These are phyloP conservation scores for Ceratopteris richardii DNA, from an alignment of 75 land plant genomes.

Conservation along the genomic window DNA sequence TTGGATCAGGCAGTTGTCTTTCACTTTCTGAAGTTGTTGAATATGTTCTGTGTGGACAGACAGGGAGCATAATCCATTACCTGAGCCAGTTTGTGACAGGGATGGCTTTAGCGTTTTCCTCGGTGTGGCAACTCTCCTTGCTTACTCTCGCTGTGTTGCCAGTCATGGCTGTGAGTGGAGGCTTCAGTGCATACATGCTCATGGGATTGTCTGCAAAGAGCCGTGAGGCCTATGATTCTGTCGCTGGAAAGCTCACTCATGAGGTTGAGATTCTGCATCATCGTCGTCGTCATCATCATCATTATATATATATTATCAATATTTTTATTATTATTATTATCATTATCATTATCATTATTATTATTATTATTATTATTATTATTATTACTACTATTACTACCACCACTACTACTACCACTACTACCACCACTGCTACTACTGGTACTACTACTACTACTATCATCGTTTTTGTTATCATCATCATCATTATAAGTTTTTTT, in stretches of 20 bases:
- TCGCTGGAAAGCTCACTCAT: constrained; percentile 49
- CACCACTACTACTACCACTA: too few relatives aligned
- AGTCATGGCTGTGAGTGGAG: constrained; percentile 45
- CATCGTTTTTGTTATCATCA: too few relatives aligned
- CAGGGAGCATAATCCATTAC: constrained; percentile 53
- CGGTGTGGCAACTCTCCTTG: constrained; percentile 49
- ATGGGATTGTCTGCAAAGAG: constrained; percentile 37
- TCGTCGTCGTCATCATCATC: not conserved
- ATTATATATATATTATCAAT: not conserved
- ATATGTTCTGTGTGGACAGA: constrained; percentile 16
- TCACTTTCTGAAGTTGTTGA: not conserved
- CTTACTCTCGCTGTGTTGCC: constrained; percentile 63
- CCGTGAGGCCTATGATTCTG: constrained; percentile 31
- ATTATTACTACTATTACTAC: too few relatives aligned
- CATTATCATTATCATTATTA: too few relatives aligned
- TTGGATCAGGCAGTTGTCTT: too few relatives aligned
- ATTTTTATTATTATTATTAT: too few relatives aligned
- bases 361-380: too few relatives aligned
- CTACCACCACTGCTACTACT: too few relatives aligned
- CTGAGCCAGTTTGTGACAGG: constrained; percentile 54
- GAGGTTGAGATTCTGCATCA: constrained; percentile 18
- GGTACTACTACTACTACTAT: too few relatives aligned
- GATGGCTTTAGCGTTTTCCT: constrained; percentile 46
- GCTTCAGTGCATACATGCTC: constrained; percentile 25
- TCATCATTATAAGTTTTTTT: too few relatives aligned